Percentiles rank a stretch among this genome's conserved stretches.
Evolutionary conservation across 495 filamentous ascomycete species (phyloP).

Genomic region (Viridothelium virens): DNA sequence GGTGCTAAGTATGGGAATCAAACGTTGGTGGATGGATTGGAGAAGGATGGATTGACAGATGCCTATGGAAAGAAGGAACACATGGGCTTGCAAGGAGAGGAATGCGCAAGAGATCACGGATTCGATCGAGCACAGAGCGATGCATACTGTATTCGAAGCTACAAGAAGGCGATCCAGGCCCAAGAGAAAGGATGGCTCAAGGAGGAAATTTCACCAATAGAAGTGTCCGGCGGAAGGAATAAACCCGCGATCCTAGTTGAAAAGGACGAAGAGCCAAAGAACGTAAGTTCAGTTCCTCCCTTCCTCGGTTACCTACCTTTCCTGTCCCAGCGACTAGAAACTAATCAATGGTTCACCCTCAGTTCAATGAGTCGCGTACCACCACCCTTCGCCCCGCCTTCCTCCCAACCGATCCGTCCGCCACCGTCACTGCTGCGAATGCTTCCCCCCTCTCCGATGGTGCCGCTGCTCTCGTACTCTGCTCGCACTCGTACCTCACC

Average conservation of each 20-base stretch:
- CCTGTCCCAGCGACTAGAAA: slow-evolving; percentile 14
- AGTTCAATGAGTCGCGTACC: slow-evolving; percentile 89
- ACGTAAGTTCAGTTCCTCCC: slow-evolving; percentile 89
- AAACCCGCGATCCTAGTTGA: slow-evolving; percentile 78
- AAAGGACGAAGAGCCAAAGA: slow-evolving; percentile 91
- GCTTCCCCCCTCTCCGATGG: slow-evolving; percentile 94
- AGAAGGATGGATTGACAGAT: slow-evolving; percentile 87
- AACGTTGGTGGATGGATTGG: slow-evolving; percentile 76
- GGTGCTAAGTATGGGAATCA: slow-evolving; percentile 89
- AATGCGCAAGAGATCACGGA: slow-evolving; percentile 77
- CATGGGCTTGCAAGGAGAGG: slow-evolving; percentile 89
- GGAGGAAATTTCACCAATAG: slow-evolving; percentile 81
- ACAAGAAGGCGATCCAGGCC: slow-evolving; percentile 84
- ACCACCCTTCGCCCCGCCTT: slow-evolving; percentile 78
- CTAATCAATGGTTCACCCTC: not conserved
- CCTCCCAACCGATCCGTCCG: slow-evolving; percentile 55
- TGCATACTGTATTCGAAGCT: slow-evolving; percentile 84
- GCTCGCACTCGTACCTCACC: slow-evolving; percentile 82
- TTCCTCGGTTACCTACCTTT: slow-evolving; percentile 7
- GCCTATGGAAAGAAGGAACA: slow-evolving; percentile 77
- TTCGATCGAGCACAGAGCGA: slow-evolving; percentile 80
- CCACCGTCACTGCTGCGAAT: slow-evolving; percentile 95
- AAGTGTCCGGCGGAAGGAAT: slow-evolving; percentile 77
- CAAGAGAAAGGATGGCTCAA: slow-evolving; percentile 68
- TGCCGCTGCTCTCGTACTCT: slow-evolving; percentile 79